These are phyloP conservation scores for Microdochium paspali DNA, from an alignment of 2,329 filamentous ascomycete genomes.

Conservation along the genomic window DNA sequence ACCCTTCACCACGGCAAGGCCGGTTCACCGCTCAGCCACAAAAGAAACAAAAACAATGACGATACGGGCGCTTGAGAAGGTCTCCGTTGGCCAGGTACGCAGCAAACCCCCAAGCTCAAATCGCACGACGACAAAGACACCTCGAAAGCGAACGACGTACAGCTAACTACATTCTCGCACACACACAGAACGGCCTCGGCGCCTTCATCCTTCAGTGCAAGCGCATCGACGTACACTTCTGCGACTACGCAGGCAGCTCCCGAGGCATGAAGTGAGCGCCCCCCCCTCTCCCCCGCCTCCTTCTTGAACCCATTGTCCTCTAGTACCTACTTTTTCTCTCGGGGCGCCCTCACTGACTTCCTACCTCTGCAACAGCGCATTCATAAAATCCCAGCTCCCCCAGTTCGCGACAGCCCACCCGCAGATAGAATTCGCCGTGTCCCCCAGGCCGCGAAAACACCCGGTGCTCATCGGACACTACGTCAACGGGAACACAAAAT, in stretches of 20 bases:
- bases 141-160: constrained; percentile 6
- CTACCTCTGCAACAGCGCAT: constrained; percentile 44
- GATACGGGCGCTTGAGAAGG: constrained; percentile 40
- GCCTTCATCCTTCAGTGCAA: constrained; percentile 97
- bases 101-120: background rate
- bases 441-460: constrained; percentile 81
- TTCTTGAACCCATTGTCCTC: background rate
- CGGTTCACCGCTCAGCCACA: constrained; percentile 2
- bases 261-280: constrained; percentile 87
- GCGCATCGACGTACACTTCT: constrained; percentile 92
- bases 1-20: background rate
- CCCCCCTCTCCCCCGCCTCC: too few species aligned
- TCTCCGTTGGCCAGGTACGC: constrained; percentile 44
- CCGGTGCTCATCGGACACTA: constrained; percentile 84
- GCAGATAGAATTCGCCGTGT: constrained; percentile 83
- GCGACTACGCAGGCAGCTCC: constrained; percentile 90
- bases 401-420: constrained; percentile 75
- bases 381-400: constrained; percentile 69
- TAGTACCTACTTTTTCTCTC: background rate
- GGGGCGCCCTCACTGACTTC: background rate
- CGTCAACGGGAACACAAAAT: constrained; percentile 80
- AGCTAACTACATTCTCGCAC: constrained; percentile 1
- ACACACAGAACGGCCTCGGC: constrained; percentile 77
- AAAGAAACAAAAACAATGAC: constrained; percentile 38
- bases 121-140: background rate